Base-by-base conservation (phyloP, 2,329 filamentous ascomycete genomes). In the Xylaria sp. region DNA sequence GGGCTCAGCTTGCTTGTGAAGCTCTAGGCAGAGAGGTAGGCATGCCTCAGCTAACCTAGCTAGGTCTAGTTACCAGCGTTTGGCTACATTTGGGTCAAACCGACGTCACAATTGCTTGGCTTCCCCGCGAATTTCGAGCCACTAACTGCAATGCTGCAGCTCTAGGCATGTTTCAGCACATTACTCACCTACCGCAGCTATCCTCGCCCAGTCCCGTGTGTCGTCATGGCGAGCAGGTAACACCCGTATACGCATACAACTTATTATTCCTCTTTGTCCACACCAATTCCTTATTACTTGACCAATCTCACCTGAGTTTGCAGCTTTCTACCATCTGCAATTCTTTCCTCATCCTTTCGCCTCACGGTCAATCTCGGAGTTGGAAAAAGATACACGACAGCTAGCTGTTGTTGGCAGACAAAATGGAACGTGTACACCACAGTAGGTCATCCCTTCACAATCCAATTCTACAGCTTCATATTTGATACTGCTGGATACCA, bases 341-440 rank as follows among this genome's bases (percentile, higher is more conserved):
- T 46, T 23, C 34, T 7, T 32, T 48, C 37, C 12, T 28, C n/a
- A 28, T 7, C 9, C 10, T 7, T 6, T 28, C 13, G 50, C 23
- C 20, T 32, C n/a, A 28, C 2, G 28, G 28, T 28, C 28, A 28
- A 28, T 54, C 48, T n/a, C 13, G 10, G 34, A 60, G 41, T 23
- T 48, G 34, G 39, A 61, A 51, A 51, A 54, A 52, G 44, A 41
- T 13, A 12, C 59, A 62, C 28, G n/a, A 46, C 3, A 9, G 54
- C 54, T 6, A 9, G 57, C 52, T 23, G 4, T n/a, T 15, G 63
- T 28, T 52, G 7, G 5, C 13, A 28, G 56, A 46, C 65, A 75
- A 44, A n/a, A 79, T 79, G 78, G 76, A 78, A 15, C 74, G 78
- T 60, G 62, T 78, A 63, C 73, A 78, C 39, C 75, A 74, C 10